Base-by-base conservation (phyloP, 2,329 filamentous ascomycete species). In the Fusarium odoratissimum region DNA sequence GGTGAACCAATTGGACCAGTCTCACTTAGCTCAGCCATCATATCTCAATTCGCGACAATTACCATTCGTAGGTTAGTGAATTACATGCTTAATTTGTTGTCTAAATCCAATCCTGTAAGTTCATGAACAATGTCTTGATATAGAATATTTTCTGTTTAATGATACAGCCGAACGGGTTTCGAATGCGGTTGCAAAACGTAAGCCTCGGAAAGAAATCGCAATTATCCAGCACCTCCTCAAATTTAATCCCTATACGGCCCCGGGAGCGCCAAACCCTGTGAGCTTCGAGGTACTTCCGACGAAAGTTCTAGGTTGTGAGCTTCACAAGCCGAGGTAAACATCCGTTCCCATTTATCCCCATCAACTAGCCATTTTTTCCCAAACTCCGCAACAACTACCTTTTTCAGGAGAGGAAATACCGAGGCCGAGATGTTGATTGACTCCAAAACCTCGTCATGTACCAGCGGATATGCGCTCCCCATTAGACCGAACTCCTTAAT, bases 201-300 rank as follows among this genome's bases (percentile, higher is more conserved):
- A 6, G 6, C 25, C 23, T 38, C 14, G 7, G 25, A 5, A 17
- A 9, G 2, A 30, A 17, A 7, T 14, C 21, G 3, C 9, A 23
- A 3, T n/a, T 12, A 3, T 23, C 3, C 2, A 17, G 5, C 3
- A 54, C 6, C 13, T 17, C 35, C 35, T 30, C 19, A 5, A 12
- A 14, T n/a, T 35, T 3, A n/a, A 14, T 17, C 13, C 33, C 23
- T 1, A 37, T 37, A 6, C 19, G 31, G 12, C 0, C 3, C 6
- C 17, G 5, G 2, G 6, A 5, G 12, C 11, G 2, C 14, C 3
- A 51, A 10, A 9, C 0, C 0, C 31, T 21, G 16, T 51, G 19
- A 14, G 31, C 17, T 25, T 25, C 1, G 48, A 21, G 63, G 61
- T 23, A 59, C 6, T n/a, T 28, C 4, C 5, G 21, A 11, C 1